Conservation (phyloP, 169 alveolate genomes). For the Fabrea salina region DNA sequence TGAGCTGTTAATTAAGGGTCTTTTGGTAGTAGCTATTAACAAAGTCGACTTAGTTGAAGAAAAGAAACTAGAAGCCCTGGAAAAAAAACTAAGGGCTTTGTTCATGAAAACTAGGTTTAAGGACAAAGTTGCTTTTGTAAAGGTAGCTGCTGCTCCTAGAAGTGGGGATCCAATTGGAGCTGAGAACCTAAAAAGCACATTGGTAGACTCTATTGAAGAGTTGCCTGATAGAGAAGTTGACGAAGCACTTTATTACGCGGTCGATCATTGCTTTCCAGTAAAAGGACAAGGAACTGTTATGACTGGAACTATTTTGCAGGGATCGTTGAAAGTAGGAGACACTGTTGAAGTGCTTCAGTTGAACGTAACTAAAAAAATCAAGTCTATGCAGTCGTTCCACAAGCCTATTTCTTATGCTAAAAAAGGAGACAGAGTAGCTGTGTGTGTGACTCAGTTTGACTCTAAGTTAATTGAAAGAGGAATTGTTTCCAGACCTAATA, state of each 20-base stretch:
- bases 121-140: slow-evolving; percentile 60
- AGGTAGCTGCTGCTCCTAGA: slow-evolving; percentile 39
- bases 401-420: slow-evolving; percentile 70
- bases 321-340: slow-evolving; percentile 72
- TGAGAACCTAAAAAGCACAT: not conserved
- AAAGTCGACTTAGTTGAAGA: slow-evolving; percentile 84
- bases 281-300: slow-evolving; percentile 87
- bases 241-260: slow-evolving; percentile 70
- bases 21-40: slow-evolving; percentile 82
- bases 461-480: slow-evolving; percentile 78
- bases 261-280: slow-evolving; percentile 88
- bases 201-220: not conserved
- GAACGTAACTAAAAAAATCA: slow-evolving; percentile 61
- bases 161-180: slow-evolving; percentile 10
- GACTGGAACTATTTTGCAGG: slow-evolving; percentile 87
- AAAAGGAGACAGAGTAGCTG: slow-evolving; percentile 85
- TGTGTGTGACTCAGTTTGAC: slow-evolving; percentile 74
- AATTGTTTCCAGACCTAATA: slow-evolving; percentile 68
- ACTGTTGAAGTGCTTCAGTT: slow-evolving; percentile 68
- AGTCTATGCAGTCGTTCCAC: slow-evolving; percentile 78
- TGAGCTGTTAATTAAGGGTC: slow-evolving; percentile 72
- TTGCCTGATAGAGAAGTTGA: slow-evolving; percentile 17
- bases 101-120: slow-evolving; percentile 50
- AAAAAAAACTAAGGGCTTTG: slow-evolving; percentile 41
- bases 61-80: slow-evolving; percentile 39